Evolutionary conservation across 225 moss, liverwort and hornwort genomes (phyloP).

Genomic region (Neckera pumila): DNA sequence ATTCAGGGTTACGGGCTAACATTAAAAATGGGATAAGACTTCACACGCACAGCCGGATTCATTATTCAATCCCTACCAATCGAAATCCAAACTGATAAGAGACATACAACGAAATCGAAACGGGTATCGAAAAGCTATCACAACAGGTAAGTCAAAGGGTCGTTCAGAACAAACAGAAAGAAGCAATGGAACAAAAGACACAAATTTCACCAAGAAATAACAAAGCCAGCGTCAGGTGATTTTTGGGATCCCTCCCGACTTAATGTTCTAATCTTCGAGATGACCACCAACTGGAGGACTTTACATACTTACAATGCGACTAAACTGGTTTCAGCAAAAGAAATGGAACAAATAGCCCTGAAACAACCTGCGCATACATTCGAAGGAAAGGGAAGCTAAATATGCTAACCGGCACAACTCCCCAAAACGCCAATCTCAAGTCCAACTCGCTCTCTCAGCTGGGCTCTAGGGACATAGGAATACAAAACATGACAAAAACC

Average conservation of each 20-base stretch:
- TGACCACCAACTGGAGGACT: neutral
- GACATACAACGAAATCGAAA: too few species aligned
- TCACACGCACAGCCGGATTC: neutral
- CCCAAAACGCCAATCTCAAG: neutral
- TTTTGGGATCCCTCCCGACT: neutral
- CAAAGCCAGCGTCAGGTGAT: neutral
- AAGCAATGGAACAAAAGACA: too few species aligned
- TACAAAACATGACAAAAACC: neutral
- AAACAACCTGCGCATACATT: neutral
- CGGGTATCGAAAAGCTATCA: too few species aligned
- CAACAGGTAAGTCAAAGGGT: neutral
- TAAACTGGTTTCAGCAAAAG: neutral
- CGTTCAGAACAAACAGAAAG: neutral
- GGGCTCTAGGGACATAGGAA: neutral
- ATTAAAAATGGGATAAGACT: neutral
- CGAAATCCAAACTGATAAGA: neutral
- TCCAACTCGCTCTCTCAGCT: neutral
- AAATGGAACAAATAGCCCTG: neutral
- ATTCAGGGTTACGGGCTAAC: neutral
- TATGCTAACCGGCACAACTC: neutral
- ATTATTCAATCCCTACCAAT: neutral
- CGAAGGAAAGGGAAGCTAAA: neutral
- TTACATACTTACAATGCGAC: neutral
- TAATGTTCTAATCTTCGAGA: neutral
- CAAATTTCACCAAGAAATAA: neutral